Percentiles rank a stretch among this genome's conserved stretches.
These are phyloP conservation scores for Chrysoporthe cubensis DNA, from an alignment of 2,329 filamentous ascomycete genomes.

Conservation along the genomic window DNA sequence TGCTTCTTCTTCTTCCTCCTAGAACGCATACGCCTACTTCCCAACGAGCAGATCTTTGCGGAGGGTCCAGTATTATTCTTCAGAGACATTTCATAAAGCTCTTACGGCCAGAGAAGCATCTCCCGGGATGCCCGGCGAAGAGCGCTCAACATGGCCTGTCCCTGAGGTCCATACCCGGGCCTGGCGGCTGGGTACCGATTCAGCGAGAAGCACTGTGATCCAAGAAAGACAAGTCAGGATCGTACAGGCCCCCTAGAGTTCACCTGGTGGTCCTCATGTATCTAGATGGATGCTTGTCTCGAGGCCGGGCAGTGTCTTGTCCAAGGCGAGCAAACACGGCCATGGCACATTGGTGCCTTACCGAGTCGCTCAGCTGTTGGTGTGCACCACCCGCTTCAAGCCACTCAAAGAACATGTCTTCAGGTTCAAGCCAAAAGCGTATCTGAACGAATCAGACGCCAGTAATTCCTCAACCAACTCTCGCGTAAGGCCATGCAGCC, in stretches of 20 bases:
- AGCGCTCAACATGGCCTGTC: too few species aligned
- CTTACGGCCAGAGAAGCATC: too few species aligned
- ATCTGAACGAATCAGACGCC: not conserved
- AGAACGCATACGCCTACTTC: not conserved
- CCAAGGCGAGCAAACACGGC: not conserved
- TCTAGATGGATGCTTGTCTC: not conserved
- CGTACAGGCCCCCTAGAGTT: not conserved
- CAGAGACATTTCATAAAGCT: too few species aligned
- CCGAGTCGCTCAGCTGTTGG: not conserved
- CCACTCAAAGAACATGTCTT: not conserved
- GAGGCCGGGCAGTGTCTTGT: constrained; percentile 1
- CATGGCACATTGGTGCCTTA: not conserved
- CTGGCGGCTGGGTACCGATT: too few species aligned
- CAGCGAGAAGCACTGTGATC: too few species aligned
- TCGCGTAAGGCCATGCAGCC: constrained; percentile 1
- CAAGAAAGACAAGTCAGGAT: too few species aligned
- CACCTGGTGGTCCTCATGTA: not conserved
- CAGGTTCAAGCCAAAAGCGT: not conserved
- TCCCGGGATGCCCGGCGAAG: too few species aligned
- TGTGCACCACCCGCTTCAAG: not conserved
- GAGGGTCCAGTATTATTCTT: too few species aligned
- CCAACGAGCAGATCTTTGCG: not conserved
- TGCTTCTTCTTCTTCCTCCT: not conserved
- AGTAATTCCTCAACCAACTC: not conserved
- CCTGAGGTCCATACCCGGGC: too few species aligned